Base-by-base conservation (phyloP, 2,329 filamentous ascomycete species). In the Sphaerostilbella broomeana region DNA sequence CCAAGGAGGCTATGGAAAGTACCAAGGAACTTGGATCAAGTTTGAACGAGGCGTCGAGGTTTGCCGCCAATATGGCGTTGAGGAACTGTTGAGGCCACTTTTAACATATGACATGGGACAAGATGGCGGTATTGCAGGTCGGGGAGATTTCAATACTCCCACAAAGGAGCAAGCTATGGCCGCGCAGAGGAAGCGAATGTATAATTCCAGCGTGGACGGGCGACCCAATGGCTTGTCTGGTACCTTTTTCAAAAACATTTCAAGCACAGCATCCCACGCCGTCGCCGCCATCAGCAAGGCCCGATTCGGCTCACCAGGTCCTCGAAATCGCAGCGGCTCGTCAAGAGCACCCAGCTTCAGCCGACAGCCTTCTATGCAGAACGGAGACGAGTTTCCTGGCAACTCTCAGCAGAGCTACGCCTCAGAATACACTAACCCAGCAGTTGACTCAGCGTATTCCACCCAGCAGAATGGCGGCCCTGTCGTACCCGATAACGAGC, bases 101-200 rank as follows among this genome's bases (percentile, higher is more conserved):
- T 64, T 92, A 38, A 86, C 84, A 19, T 87, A 90, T 59, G 85
- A 90, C 55, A 84, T 88, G 68, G 80, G 78, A 38, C 78, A 83
- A 50, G 83, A 89, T 44, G 84, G 86, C 35, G 80, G 79, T 35
- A 63, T 79, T 35, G 77, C 83, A 5, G 81, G 83, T 40, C 77
- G 80, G 32, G 85, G 84, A 32, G 78, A 81, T 50, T 75, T 95
- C 52, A 90, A 97, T 54, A 97, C 92, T 0, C 92, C 92, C 0
- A 98, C 92, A 25, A 98, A 98, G 63, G 92, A 97, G 63, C 92
- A 97, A 63, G 92, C 92, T 44, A 95, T 97, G 89, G 92, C 92
- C 9, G 90, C 90, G 5, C 84, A 88, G 63, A 72, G 92, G 50
- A 97, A 98, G 62, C 79, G 90, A 49, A 79, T 95, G 63, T 97